Base-by-base conservation (phyloP, 2,329 filamentous ascomycete species). In the Alternaria dauci region DNA sequence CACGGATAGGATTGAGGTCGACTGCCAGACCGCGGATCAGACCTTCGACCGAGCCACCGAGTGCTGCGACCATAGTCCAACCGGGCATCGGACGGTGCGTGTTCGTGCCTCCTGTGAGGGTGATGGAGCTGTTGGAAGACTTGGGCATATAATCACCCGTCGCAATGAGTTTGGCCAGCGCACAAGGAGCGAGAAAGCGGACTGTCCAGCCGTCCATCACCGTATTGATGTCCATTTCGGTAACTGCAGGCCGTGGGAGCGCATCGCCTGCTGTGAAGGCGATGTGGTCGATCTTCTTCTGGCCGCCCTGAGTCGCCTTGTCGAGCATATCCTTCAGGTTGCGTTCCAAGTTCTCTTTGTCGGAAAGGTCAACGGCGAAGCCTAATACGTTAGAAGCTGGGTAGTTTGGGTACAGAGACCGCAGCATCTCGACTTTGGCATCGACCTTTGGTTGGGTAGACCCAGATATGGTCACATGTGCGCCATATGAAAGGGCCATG, bases 401-500 rank as follows among this genome's bases (percentile, higher is more conserved):
- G 5, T 62, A 18, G n/a, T 55, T 50, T 3, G 72, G 73, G 50
- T 85, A 82, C 55, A 80, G 62, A 6, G 76, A 72, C 43, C 78
- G 76, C 30, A 89, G 80, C 32, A 76, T 71, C 1, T 73, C 66
- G 61, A 88, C 75, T 39, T 87, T 84, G 2, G 72, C 71, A 52
- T 84, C 75, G 30, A 90, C 77, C 55, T 85, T 85, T 41, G 76
- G 52, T 36, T 82, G 78, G 34, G 81, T 84, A 11, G 87, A 90
- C 14, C 86, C 87, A 11, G 86, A 86, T 68, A 91, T 84, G 46
- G 81, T 84, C 12, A 91, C 85, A 16, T 70, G 74, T 32, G 85
- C 85, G 34, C 86, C 86, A 52, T 84, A 79, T 41, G 85, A 85
- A 38, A 90, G 74, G 4, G 81, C 78, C 20, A 84, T 84, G 78